A percentile compares a stretch with the other conserved stretches of the same genome.
phyloP scores from a whole-genome alignment of 495 filamentous ascomycete species.

The Penicillium herquei region DNA sequence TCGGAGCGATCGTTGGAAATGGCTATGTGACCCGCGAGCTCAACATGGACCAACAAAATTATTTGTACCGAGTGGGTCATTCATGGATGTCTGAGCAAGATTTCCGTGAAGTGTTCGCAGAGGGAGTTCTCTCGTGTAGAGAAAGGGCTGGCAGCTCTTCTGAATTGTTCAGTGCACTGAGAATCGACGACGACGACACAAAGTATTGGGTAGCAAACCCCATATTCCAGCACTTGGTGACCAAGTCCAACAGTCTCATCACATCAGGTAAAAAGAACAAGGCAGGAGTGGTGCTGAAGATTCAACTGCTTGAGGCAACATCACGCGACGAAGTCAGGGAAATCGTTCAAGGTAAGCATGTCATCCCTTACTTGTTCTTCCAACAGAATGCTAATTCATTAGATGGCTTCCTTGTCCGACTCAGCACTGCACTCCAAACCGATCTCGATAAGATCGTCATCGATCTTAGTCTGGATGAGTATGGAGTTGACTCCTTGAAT shows the following conservation, averaged over 20 bases:
- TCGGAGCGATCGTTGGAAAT: constrained; percentile 56
- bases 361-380: not conserved
- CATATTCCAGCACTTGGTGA: constrained; percentile 26
- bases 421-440: constrained; percentile 11
- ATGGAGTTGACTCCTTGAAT: constrained; percentile 53
- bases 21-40: constrained; percentile 46
- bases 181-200: constrained; percentile 24
- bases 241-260: constrained; percentile 13
- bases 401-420: constrained; percentile 12
- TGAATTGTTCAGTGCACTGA: constrained; percentile 18
- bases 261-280: constrained; percentile 17
- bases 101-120: constrained; percentile 58
- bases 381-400: not conserved
- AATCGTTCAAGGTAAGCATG: constrained; percentile 9
- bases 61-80: constrained; percentile 22
- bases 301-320: constrained; percentile 18
- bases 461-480: constrained; percentile 36
- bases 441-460: constrained; percentile 9
- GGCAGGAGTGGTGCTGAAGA: constrained; percentile 19
- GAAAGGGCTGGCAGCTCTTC: constrained; percentile 4
- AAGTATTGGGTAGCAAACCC: constrained; percentile 35
- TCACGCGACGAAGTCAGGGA: constrained; percentile 16
- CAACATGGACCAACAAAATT: constrained; percentile 24
- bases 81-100: constrained; percentile 57
- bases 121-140: constrained; percentile 43